phyloP scores from a whole-genome alignment of 2,329 filamentous ascomycete species.

The Colletotrichum tropicale region DNA sequence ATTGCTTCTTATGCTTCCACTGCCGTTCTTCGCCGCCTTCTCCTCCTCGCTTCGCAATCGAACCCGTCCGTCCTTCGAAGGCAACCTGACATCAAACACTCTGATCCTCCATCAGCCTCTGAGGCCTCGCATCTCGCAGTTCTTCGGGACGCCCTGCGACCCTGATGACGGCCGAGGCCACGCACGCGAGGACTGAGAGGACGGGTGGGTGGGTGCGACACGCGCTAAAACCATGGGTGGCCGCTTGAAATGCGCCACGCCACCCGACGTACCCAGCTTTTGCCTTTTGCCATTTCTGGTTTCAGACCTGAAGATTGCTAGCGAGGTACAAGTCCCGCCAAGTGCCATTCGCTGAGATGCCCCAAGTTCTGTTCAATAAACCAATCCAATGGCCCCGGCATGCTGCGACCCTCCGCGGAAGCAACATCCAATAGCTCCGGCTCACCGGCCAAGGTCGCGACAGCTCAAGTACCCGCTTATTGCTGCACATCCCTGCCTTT shows the following conservation, averaged over 20 bases:
- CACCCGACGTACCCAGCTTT: slow-evolving; percentile 1
- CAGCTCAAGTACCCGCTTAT: neutral
- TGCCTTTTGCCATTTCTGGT: slow-evolving; percentile 11
- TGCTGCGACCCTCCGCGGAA: neutral
- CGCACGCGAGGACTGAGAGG: neutral
- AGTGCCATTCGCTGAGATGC: neutral
- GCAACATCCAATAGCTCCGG: neutral
- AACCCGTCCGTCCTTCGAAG: neutral
- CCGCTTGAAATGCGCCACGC: slow-evolving; percentile 14
- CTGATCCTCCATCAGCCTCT: neutral
- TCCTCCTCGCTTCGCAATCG: neutral
- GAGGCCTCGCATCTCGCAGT: neutral
- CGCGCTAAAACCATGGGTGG: slow-evolving; percentile 12
- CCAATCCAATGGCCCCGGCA: neutral
- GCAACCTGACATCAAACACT: neutral
- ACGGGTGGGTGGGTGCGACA: slow-evolving; percentile 10
- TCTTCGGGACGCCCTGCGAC: slow-evolving; percentile 1
- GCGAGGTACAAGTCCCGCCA: neutral
- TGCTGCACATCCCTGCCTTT: neutral
- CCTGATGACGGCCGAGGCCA: neutral
- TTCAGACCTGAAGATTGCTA: slow-evolving; percentile 15
- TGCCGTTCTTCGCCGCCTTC: neutral
- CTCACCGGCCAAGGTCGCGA: neutral
- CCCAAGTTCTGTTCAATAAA: neutral
- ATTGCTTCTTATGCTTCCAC: neutral